Base-by-base conservation (phyloP, 2,329 filamentous ascomycete genomes). In the Paecilomyces dactylethromorphus region DNA sequence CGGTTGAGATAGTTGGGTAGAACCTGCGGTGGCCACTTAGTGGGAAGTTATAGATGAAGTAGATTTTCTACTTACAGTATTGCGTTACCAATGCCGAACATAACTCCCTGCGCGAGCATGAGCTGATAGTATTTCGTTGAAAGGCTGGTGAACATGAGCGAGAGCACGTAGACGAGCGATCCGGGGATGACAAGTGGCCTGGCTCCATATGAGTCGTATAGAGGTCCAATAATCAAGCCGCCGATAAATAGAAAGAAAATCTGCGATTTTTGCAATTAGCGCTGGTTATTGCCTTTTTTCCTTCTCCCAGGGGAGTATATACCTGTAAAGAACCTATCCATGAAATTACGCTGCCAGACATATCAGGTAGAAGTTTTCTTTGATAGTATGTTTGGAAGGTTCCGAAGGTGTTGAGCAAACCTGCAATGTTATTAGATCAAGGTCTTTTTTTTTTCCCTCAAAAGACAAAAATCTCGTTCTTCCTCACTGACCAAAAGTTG, bases 111-210 rank as follows among this genome's bases (percentile, higher is more conserved):
- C n/a, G 57, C 53, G 13, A 59, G 57, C 26, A 59, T 22, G 21
- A 59, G 24, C 51, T 63, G 61, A n/a, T 57, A 63, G 54, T 63
- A 63, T 22, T 57, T 58, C 3, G 52, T 63, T 12, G 50, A 56
- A 7, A 63, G 24, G 39, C 59, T 62, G 55, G 60, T 63, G 55
- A 63, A 56, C 57, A 63, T 62, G 15, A 59, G n/a, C 15, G 53
- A 49, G 21, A 59, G 53, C 15, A 54, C 26, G 32, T 32, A 54
- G 29, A 54, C 31, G 15, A 54, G 53, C 6, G 53, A 31, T 11
- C 53, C 53, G 31, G 53, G 53, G 29, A 54, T 32, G 15, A 35
- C 26, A n/a, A 54, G 24, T 29, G 24, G 29, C 4, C 24, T 32
- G 15, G 53, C 22, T 24, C 53, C 53, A 12, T 54, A 54, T 18